These are phyloP conservation scores for Linnemannia hyalina DNA, from an alignment of 192 early-diverging fungal species.

Conservation along the genomic window DNA sequence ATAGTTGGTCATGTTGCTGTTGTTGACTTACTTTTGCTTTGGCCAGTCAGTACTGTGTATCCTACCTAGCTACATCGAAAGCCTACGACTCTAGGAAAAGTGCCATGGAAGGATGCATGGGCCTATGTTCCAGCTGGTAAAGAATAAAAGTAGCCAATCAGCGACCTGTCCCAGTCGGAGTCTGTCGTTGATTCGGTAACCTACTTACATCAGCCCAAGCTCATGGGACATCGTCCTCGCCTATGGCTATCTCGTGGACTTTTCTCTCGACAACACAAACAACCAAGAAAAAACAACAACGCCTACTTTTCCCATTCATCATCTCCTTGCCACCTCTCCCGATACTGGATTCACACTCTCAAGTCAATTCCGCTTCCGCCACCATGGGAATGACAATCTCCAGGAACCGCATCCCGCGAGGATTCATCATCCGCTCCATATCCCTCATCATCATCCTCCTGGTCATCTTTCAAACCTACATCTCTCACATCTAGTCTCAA, in stretches of 20 bases:
- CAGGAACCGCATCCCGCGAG: neutral
- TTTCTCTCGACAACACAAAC: neutral
- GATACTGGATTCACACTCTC: too few species aligned
- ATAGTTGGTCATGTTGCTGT: too few species aligned
- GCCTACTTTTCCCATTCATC: neutral
- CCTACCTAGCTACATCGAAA: too few species aligned
- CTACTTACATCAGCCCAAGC: neutral
- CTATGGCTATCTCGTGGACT: too few species aligned
- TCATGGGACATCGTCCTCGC: too few species aligned
- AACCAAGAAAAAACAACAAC: neutral
- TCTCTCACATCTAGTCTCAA: neutral
- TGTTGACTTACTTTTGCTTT: too few species aligned
- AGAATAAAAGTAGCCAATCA: too few species aligned
- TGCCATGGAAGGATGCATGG: too few species aligned
- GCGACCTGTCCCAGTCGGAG: too few species aligned
- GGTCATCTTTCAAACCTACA: neutral
- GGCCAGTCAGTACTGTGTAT: too few species aligned
- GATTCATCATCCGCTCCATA: neutral
- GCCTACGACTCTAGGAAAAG: too few species aligned
- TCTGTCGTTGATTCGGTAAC: neutral
- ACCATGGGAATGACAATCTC: neutral
- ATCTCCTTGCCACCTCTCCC: neutral
- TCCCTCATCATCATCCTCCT: neutral
- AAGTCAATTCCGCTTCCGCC: neutral
- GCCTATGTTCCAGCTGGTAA: too few species aligned